Base-by-base conservation (phyloP, 352 stramenopile species). In the Phytophthora fragariaefolia region DNA sequence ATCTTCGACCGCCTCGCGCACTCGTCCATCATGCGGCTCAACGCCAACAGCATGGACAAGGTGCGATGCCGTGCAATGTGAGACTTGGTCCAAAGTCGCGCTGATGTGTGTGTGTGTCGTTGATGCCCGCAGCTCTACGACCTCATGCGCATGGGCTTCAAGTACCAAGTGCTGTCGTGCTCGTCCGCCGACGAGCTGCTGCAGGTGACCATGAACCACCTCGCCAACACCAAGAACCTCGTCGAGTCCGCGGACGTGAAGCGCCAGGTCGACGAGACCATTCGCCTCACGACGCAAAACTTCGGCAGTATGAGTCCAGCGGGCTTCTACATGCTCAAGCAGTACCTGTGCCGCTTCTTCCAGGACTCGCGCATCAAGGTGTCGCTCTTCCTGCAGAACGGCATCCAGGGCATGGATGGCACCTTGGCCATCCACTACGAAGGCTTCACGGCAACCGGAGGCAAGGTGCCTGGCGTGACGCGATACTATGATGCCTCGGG, bases 141-240 rank as follows among this genome's bases (percentile, higher is more conserved):
- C 50, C 77, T 98, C 58, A 98, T 98, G 89, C 92, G 89, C 55
- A 98, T 98, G 93, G 93, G 91, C n/a, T 97, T 97, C 77, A 98
- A 98, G 76, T 96, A 95, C 69, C 93, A 98, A 63, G 58, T 97
- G 4, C 52, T 98, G 22, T 82, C 76, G 7, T 96, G 86, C 57
- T 80, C 82, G 10, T 95, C 83, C 17, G 85, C 91, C 3, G 83
- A 95, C 36, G 86, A 98, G 47, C 72, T 97, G n/a, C 66, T 97
- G 6, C 82, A 96, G 34, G 85, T 98, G 23, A 97, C 89, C 3
- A 86, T 96, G 74, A 96, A 95, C 66, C 92, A 97, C 50, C 63
- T 97, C 26, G 58, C 74, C 13, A 89, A 82, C 58, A 92, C 87
- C 54, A 92, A 90, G 64, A 65, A 72, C 43, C 85, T 97, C 48